Conservation (phyloP, 2,329 filamentous ascomycete genomes). For the Aspergillus versicolor region DNA sequence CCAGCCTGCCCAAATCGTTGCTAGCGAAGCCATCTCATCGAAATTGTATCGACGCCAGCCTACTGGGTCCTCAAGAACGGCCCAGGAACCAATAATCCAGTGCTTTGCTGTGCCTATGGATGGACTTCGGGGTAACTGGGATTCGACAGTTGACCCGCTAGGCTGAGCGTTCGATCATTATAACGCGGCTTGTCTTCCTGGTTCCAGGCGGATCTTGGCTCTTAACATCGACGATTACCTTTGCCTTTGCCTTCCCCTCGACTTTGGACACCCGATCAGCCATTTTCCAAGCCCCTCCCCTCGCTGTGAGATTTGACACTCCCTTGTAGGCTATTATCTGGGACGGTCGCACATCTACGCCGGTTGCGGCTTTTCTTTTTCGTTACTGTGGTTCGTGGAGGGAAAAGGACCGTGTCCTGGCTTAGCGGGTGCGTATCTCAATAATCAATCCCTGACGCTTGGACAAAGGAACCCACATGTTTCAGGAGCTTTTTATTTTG, state of each 20-base stretch:
- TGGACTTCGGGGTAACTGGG: slow-evolving; percentile 3
- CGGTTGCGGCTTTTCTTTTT: background rate
- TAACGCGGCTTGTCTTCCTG: slow-evolving; percentile 12
- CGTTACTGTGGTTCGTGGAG: slow-evolving; percentile 4
- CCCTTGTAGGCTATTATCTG: background rate
- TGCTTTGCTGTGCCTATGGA: background rate
- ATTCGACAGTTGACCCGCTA: background rate
- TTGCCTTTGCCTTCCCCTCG: background rate
- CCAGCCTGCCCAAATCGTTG: slow-evolving; percentile 7
- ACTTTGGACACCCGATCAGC: background rate
- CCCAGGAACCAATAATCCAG: slow-evolving; percentile 13
- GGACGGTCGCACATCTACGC: background rate
- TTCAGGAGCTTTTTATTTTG: slow-evolving; percentile 10
- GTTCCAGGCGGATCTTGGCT: slow-evolving; percentile 1
- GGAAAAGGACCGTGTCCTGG: slow-evolving; percentile 10
- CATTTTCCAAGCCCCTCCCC: background rate
- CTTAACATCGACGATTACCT: slow-evolving; percentile 3
- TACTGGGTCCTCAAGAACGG: slow-evolving; percentile 18
- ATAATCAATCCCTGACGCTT: slow-evolving; percentile 14
- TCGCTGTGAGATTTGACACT: background rate
- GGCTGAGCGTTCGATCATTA: slow-evolving; percentile 14
- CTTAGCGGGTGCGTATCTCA: slow-evolving; percentile 15
- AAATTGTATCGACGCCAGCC: slow-evolving; percentile 12
- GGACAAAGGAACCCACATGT: slow-evolving; percentile 18
- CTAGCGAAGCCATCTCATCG: slow-evolving; percentile 12